These are phyloP conservation scores for Agaricus bisporus DNA, from an alignment of 768 basidiomycete genomes.

Conservation along the genomic window DNA sequence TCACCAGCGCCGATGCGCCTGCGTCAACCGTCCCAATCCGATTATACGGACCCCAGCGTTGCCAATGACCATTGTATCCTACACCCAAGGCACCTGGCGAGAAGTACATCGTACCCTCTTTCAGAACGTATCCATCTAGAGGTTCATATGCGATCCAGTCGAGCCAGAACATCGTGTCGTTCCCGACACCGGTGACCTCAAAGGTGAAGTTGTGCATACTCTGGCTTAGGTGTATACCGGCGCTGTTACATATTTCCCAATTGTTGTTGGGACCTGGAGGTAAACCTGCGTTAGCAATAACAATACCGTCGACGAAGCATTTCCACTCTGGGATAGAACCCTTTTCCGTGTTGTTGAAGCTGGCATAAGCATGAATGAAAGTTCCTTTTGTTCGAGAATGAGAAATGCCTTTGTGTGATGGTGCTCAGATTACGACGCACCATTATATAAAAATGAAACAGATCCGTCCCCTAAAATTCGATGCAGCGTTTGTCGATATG, in stretches of 20 bases:
- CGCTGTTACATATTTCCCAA: background rate
- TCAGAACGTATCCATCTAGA: background rate
- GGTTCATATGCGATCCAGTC: background rate
- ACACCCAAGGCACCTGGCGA: background rate
- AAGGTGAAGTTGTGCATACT: background rate
- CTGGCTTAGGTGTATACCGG: background rate
- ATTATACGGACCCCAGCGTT: background rate
- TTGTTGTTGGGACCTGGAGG: background rate
- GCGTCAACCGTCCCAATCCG: background rate
- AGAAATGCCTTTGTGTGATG: too few species aligned
- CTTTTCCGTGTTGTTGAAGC: background rate
- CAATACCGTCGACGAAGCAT: background rate
- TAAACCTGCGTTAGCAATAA: background rate
- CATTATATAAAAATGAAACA: background rate
- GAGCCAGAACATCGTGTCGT: background rate
- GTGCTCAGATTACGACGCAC: too few species aligned
- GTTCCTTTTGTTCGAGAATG: background rate
- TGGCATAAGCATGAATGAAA: background rate
- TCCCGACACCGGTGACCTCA: background rate
- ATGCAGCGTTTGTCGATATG: background rate
- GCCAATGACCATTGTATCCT: background rate
- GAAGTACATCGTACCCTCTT: background rate
- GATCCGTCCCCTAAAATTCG: background rate
- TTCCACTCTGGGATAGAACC: background rate
- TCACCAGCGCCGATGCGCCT: background rate